Evolutionary conservation across 768 basidiomycete genomes (phyloP), one percentile per base, ranked within the genome.

Genomic region (Crassisporium funariophilum): DNA sequence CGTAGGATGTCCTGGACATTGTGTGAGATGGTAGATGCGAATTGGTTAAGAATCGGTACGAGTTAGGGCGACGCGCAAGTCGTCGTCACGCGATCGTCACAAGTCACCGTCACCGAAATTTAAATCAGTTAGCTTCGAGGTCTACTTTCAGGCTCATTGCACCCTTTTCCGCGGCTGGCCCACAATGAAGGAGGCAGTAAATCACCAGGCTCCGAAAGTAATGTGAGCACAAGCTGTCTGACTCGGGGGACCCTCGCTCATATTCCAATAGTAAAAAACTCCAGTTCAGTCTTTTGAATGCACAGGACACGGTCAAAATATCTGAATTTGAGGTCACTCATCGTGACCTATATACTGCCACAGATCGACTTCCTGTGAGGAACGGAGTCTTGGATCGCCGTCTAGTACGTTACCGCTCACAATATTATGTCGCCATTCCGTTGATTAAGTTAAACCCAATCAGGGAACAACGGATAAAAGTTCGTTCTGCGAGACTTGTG

Each of bases 261-360:
- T 49, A 37, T 24, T 46, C 39, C 25, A 46, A 24, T 63, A 97
- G 95, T 60, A 98, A 98, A 75, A 86, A 91, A 65, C 79, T 99
- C 23, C 97, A 98, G 74, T 99, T 98, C 70, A 89, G 89, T 64
- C 80, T 95, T 41, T 76, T 99, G 56, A 91, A 86, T 66, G 86
- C 91, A 21, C 94, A 98, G 67, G 95, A 98, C 62, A 89, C 95
- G 4, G 97, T 98, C 57, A 88, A 87, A 62, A 81, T 98, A 47
- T 89, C 97, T 7, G 95, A 99, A 67, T 97, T 95, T 58, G 92
- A 99, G 69, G 89, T 97, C 55, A 94, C 91, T 13, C 87, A 91
- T 64, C 79, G 91, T 19, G 94, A 97, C 65, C 73, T 98, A 27
- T 98, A 99, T 67, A 90, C 88, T 9, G 76, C 84, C 10, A 81